Evolutionary conservation across 75 land plant species (phyloP).

Genomic region (Sequoiadendron giganteum): DNA sequence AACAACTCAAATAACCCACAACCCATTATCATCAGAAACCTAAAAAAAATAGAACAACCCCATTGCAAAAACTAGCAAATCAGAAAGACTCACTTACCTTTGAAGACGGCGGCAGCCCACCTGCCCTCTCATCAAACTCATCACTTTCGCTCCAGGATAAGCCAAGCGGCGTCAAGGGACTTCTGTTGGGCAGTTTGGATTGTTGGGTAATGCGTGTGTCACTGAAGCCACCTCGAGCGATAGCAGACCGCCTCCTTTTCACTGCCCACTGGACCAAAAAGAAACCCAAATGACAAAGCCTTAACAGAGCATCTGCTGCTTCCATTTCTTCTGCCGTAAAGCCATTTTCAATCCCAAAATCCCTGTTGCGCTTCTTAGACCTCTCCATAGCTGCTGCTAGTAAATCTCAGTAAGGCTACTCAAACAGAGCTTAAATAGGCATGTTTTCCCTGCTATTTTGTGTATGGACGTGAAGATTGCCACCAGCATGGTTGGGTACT

Average conservation of each 20-base stretch:
- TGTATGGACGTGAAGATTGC: not conserved
- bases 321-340: slow-evolving; percentile 10
- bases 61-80: too few relatives aligned
- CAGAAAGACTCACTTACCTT: not conserved
- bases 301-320: not conserved
- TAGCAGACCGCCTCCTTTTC: not conserved
- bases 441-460: not conserved
- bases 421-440: too few relatives aligned
- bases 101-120: not conserved
- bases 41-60: not conserved
- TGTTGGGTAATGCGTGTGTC: not conserved
- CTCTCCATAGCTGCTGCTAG: not conserved
- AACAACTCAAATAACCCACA: not conserved
- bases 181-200: not conserved
- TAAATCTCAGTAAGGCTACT: not conserved
- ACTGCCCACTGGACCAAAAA: not conserved
- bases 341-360: too few relatives aligned
- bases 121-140: not conserved
- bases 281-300: not conserved
- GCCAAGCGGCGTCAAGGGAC: not conserved
- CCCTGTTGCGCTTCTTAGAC: not conserved
- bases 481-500: not conserved
- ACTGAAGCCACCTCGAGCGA: not conserved
- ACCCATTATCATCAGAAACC: not conserved
- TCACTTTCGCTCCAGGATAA: slow-evolving; percentile 1